Base-by-base conservation (phyloP, 306 rosid genomes). In the Prunus davidiana region DNA sequence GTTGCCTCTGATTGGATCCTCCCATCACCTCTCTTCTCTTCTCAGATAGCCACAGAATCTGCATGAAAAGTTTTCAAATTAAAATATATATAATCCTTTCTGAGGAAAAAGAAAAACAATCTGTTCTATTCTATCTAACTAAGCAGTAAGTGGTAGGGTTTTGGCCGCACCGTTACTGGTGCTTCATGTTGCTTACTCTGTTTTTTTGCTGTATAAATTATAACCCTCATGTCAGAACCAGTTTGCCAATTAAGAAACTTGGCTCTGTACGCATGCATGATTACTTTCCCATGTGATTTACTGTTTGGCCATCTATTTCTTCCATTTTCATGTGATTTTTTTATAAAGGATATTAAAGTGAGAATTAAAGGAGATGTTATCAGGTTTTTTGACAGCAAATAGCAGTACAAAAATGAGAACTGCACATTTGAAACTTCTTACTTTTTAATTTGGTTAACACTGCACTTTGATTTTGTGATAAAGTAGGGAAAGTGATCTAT, bases 1-100 rank as follows among this genome's bases (percentile, higher is more conserved):
- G 89, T 87, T 78, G 49, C 64, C 86, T 80, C 84, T 81, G 88
- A 86, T 83, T 88, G 80, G 91, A 91, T 88, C 85, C 91, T 84
- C 86, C 82, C 82, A 38, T 75, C 87, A 84, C 72, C 75, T 34
- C 8, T 34, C 41, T 34, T 80, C 88, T 78, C 71, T 69, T 69
- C 78, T 77, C 82, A 60, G 79, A 89, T 84, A 6, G 30, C 6
- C 14, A 58, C 0, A 81, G 91, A 84, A 90, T 90, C 93, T 84
- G 64, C 79, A 78, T 68, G 84, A 83, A 84, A 89, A 81, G 81
- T 82, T 79, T 76, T 80, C 80, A 73, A 51, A 46, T 65, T 32
- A 6, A 13, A 38, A 4, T 60, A 60, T 12, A 34, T 34, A 34
- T 41, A 27, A 18, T 72, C n/a, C 25, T 19, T 25, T 2, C 52